phyloP scores from a whole-genome alignment of 2,329 filamentous ascomycete species.

The Graphilbum fragrans region DNA sequence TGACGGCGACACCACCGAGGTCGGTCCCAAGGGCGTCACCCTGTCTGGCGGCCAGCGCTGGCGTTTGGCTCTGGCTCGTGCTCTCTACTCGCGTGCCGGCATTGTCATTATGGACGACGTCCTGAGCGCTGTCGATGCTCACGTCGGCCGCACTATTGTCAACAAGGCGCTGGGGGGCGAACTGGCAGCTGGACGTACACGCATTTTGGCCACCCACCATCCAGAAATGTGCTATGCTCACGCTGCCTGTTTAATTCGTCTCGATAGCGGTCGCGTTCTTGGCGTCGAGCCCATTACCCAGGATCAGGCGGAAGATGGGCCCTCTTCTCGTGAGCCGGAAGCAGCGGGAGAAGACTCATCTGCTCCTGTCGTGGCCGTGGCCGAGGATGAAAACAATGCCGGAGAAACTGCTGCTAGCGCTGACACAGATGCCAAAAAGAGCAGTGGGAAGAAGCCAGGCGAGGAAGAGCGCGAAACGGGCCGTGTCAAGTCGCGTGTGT shows the following conservation, averaged over 20 bases:
- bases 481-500: slow-evolving; percentile 20
- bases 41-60: slow-evolving; percentile 33
- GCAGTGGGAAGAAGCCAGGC: slow-evolving; percentile 1
- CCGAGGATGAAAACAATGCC: slow-evolving; percentile 1
- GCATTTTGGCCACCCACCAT: slow-evolving; percentile 49
- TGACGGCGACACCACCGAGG: slow-evolving; percentile 29
- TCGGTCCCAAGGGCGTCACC: slow-evolving; percentile 28
- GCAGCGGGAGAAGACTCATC: too few species aligned
- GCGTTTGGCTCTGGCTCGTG: slow-evolving; percentile 31
- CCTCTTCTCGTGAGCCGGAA: neutral
- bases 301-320: neutral
- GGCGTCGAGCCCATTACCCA: slow-evolving; percentile 10
- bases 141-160: slow-evolving; percentile 33
- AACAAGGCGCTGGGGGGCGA: slow-evolving; percentile 38
- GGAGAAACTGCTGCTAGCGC: neutral
- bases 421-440: slow-evolving; percentile 4
- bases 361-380: neutral
- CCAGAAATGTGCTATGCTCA: slow-evolving; percentile 18
- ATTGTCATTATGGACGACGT: slow-evolving; percentile 35
- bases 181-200: slow-evolving; percentile 40
- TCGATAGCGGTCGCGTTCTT: slow-evolving; percentile 16
- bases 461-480: slow-evolving; percentile 20
- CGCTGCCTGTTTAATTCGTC: slow-evolving; percentile 17
- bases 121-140: slow-evolving; percentile 35
- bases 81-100: slow-evolving; percentile 29